Percentiles rank a stretch among this genome's conserved stretches.
These are phyloP conservation scores for Euphorbia corollata DNA, from an alignment of 441 rosid genomes.

Conservation along the genomic window DNA sequence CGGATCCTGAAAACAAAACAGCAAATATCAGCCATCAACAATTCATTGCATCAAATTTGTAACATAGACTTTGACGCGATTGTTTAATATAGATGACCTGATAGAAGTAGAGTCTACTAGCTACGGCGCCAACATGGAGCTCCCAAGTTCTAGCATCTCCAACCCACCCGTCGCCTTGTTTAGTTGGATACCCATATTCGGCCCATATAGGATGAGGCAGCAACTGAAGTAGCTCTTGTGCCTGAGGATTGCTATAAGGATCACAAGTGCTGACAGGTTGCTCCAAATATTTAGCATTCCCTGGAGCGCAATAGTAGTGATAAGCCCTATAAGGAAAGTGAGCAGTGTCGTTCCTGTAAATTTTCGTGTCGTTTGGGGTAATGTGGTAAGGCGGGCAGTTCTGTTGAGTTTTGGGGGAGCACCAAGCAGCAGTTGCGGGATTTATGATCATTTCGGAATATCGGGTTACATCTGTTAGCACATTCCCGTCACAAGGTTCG, in stretches of 20 bases:
- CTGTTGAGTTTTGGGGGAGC: conserved; percentile 31
- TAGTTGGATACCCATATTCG: conserved; percentile 67
- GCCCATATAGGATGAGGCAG: conserved; percentile 83
- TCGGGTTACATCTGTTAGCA: conserved; percentile 60
- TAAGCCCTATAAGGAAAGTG: conserved; percentile 68
- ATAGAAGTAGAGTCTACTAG: conserved; percentile 65
- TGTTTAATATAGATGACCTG: conserved; percentile 43
- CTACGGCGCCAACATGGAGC: conserved; percentile 60
- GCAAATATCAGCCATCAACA: conserved; percentile 36
- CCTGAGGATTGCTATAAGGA: conserved; percentile 86
- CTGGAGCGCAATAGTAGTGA: conserved; percentile 69
- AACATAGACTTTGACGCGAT: conserved; percentile 39
- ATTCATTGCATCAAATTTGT: conserved; percentile 37
- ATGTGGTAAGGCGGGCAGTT: conserved; percentile 71
- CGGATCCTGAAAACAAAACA: conserved; percentile 48
- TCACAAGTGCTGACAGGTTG: conserved; percentile 54
- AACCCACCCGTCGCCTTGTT: conserved; percentile 72
- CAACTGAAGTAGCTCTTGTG: conserved; percentile 76
- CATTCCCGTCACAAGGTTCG: conserved; percentile 57
- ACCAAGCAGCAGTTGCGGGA: conserved; percentile 48
- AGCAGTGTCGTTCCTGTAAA: conserved; percentile 49
- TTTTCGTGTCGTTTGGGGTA: conserved; percentile 44
- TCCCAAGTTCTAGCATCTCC: conserved; percentile 78
- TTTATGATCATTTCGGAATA: conserved; percentile 83
- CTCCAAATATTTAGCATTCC: conserved; percentile 53